phyloP scores from a whole-genome alignment of 1,284 basidiomycete species.

The Ceratobasidium sp. region DNA sequence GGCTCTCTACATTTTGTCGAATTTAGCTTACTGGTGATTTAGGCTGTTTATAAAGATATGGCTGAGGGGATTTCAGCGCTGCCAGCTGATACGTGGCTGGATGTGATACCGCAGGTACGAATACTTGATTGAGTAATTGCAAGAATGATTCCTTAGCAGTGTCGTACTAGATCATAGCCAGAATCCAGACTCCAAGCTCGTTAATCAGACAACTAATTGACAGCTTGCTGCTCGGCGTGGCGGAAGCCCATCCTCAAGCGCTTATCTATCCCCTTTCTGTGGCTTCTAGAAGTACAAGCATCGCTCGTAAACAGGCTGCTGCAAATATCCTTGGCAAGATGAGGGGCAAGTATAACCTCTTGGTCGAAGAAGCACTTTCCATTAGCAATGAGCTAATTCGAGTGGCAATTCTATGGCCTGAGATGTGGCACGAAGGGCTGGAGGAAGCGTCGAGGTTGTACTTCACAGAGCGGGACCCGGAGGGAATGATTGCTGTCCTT shows the following conservation, averaged over 20 bases:
- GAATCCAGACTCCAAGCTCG: conserved; percentile 25
- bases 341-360: neutral
- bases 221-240: conserved; percentile 4
- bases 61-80: conserved; percentile 26
- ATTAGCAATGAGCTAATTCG: conserved; percentile 96
- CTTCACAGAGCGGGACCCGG: conserved; percentile 99
- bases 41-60: conserved; percentile 31
- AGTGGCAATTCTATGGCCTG: conserved; percentile 98
- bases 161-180: conserved; percentile 5
- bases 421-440: conserved; percentile 98
- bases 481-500: conserved; percentile 95
- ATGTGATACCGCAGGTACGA: conserved; percentile 20
- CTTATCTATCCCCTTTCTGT: conserved; percentile 20
- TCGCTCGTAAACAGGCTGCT: conserved; percentile 20
- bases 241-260: conserved; percentile 19
- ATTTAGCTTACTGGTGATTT: neutral
- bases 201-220: conserved; percentile 11
- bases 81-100: conserved; percentile 18
- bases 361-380: conserved; percentile 69
- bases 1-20: neutral
- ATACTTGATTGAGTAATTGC: too few relatives aligned
- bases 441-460: conserved; percentile 98
- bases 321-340: neutral
- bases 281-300: conserved; percentile 18
- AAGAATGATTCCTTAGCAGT: too few relatives aligned